Percentiles rank a stretch among this genome's conserved stretches.
Conservation (phyloP, 441 rosid genomes). For the Adansonia gregorii region DNA sequence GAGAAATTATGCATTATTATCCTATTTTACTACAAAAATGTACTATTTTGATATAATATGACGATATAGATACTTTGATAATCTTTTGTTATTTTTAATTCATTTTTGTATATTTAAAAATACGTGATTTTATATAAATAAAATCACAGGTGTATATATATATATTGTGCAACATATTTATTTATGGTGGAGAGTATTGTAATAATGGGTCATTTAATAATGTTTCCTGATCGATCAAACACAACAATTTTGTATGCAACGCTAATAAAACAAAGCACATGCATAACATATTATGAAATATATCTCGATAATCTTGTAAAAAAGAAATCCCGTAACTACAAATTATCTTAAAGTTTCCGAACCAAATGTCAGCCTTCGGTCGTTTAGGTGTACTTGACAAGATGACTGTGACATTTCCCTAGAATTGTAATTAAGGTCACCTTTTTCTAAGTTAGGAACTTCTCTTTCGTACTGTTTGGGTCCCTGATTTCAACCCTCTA, state of each 20-base stretch:
- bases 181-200: background rate
- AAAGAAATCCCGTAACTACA: background rate
- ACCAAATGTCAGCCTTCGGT: background rate
- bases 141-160: no score
- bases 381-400: constrained; percentile 37
- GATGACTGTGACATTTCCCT: constrained; percentile 36
- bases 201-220: background rate
- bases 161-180: background rate
- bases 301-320: background rate
- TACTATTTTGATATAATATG: no score
- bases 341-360: background rate
- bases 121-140: background rate
- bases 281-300: background rate
- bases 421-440: background rate
- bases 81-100: background rate
- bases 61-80: no score
- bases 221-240: background rate
- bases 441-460: background rate
- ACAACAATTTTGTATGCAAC: background rate
- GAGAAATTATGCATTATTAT: no score
- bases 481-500: background rate
- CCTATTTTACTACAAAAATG: no score
- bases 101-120: background rate
- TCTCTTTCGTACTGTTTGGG: constrained; percentile 10
- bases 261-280: background rate